Percentiles rank a stretch among this genome's conserved stretches.
Evolutionary conservation across 2,329 filamentous ascomycete genomes (phyloP).

Genomic region (Talaromyces atroroseus): DNA sequence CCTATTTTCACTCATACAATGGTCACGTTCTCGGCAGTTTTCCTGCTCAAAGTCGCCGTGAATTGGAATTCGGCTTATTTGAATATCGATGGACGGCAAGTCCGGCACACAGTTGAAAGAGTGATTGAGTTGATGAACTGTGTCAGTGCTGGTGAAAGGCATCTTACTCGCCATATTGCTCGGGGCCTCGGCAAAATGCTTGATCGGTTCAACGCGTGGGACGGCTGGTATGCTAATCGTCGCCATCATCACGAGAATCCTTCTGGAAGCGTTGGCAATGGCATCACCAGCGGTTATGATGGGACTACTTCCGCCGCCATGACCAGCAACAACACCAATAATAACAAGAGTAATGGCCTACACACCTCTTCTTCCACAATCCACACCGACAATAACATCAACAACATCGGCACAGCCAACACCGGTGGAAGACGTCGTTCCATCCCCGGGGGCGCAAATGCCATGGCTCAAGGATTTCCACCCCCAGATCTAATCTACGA

Average conservation of each 20-base stretch:
- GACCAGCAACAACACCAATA: background rate
- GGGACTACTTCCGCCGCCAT: background rate
- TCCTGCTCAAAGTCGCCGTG: slow-evolving; percentile 41
- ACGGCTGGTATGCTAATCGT: slow-evolving; percentile 24
- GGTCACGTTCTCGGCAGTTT: slow-evolving; percentile 43
- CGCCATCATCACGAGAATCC: background rate
- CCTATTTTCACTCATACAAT: slow-evolving; percentile 43
- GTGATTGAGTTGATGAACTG: slow-evolving; percentile 37
- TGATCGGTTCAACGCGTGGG: slow-evolving; percentile 38
- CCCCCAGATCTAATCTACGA: slow-evolving; percentile 39
- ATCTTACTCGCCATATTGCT: slow-evolving; percentile 39
- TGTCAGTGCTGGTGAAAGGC: slow-evolving; percentile 37
- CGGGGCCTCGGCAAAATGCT: slow-evolving; percentile 38
- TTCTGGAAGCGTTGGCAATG: background rate
- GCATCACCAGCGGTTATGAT: background rate
- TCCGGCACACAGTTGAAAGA: slow-evolving; percentile 34
- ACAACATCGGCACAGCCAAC: background rate
- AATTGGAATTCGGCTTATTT: slow-evolving; percentile 40
- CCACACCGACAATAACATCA: background rate
- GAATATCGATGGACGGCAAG: slow-evolving; percentile 34
- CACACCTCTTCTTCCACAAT: background rate
- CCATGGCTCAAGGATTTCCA: slow-evolving; percentile 37
- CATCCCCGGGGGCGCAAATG: slow-evolving; percentile 37
- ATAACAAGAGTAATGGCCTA: background rate
- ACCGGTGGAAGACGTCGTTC: slow-evolving; percentile 17